Percentiles rank a stretch among this genome's conserved stretches.
Evolutionary conservation across 2,329 filamentous ascomycete species (phyloP).

Genomic region (Fusarium transvaalense): DNA sequence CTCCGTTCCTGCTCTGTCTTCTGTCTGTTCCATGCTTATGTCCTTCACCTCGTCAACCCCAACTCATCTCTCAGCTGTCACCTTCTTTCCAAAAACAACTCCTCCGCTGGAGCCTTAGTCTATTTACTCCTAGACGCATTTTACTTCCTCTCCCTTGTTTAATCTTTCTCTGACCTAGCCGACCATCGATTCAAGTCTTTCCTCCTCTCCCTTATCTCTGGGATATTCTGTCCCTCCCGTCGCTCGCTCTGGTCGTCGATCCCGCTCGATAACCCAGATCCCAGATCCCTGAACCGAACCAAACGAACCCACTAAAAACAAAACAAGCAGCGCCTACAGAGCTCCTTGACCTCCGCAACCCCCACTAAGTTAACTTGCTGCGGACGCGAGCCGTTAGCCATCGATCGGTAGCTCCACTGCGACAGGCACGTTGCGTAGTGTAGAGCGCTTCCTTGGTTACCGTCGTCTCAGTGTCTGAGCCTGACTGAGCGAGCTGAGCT

Average conservation of each 20-base stretch:
- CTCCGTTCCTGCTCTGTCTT: constrained; percentile 22
- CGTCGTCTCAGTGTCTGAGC: constrained; percentile 32
- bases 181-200: constrained; percentile 19
- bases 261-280: constrained; percentile 42
- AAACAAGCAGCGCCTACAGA: constrained; percentile 31
- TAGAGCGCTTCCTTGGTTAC: constrained; percentile 42
- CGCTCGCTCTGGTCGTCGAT: constrained; percentile 39
- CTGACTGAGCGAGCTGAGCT: constrained; percentile 27
- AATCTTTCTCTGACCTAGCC: constrained; percentile 7
- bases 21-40: not conserved
- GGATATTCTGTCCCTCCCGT: constrained; percentile 21
- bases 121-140: constrained; percentile 16
- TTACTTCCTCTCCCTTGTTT: constrained; percentile 5
- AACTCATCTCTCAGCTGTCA: constrained; percentile 6
- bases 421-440: constrained; percentile 35
- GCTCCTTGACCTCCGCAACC: constrained; percentile 26
- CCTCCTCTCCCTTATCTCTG: constrained; percentile 28
- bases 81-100: constrained; percentile 20
- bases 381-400: constrained; percentile 40
- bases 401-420: constrained; percentile 39
- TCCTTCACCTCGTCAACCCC: constrained; percentile 39
- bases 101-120: constrained; percentile 9
- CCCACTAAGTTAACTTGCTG: constrained; percentile 37
- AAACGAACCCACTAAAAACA: constrained; percentile 39
- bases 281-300: constrained; percentile 40